A percentile compares a stretch with the other conserved stretches of the same genome.
Conservation (phyloP, 768 basidiomycete species). For the Amylocystis lapponica region DNA sequence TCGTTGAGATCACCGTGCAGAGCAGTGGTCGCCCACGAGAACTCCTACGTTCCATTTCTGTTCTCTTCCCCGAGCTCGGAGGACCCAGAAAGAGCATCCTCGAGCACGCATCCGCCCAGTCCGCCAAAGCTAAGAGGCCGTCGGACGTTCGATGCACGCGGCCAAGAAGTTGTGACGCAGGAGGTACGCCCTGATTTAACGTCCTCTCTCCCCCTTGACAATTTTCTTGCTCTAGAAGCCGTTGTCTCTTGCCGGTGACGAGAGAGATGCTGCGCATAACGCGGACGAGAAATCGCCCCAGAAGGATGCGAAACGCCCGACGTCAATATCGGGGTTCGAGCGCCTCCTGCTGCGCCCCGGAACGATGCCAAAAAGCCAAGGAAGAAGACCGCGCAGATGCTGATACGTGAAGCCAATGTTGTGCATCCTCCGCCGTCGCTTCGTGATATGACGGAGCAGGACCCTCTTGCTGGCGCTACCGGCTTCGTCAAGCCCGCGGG, state of each 20-base stretch:
- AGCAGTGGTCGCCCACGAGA: constrained; percentile 38
- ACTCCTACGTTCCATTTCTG: constrained; percentile 63
- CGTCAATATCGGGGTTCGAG: constrained; percentile 23
- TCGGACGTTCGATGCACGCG: constrained; percentile 45
- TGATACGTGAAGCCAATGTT: constrained; percentile 18
- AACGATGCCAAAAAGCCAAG: constrained; percentile 12
- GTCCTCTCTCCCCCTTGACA: too few species aligned
- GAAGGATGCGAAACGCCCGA: constrained; percentile 8
- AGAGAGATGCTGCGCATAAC: background rate
- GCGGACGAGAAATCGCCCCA: constrained; percentile 3
- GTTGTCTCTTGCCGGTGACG: background rate
- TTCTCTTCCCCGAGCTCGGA: constrained; percentile 35
- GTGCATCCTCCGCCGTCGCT: constrained; percentile 7
- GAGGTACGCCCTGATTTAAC: constrained; percentile 22
- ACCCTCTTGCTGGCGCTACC: background rate
- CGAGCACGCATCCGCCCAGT: background rate
- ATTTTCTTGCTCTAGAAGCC: background rate
- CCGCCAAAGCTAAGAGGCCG: constrained; percentile 37
- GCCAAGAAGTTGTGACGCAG: constrained; percentile 36
- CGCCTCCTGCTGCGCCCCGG: constrained; percentile 9
- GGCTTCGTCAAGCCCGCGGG: constrained; percentile 53
- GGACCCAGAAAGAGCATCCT: constrained; percentile 3
- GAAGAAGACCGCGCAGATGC: constrained; percentile 17
- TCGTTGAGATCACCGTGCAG: too few species aligned
- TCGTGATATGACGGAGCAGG: too few species aligned